Evolutionary conservation across 768 basidiomycete species (phyloP), one percentile per base, ranked within the genome.

Genomic region (Rhizopogon vinicolor): DNA sequence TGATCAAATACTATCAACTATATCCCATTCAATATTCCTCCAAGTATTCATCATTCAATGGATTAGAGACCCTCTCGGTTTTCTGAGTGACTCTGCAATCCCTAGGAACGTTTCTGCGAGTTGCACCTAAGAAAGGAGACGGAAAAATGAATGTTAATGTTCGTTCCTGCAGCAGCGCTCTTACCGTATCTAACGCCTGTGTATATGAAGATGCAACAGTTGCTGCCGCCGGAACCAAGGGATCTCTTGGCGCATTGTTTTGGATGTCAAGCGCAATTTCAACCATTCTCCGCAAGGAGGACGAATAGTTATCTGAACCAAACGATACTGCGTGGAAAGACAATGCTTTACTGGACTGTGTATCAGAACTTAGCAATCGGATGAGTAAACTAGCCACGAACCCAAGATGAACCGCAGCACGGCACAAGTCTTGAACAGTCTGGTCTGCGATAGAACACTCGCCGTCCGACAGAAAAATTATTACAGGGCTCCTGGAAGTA

Each of bases 311-410:
- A 12, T 68, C 60, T 1, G 68, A 66, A 4, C 81, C 84, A 41
- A 86, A 85, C 0, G 79, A 75, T n/a, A 86, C 78, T 0, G 83
- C 63, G 43, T 85, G 84, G 61, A 85, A 80, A 0, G 83, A 82
- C 1, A 83, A 67, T 0, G 82, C 67, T 68, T 80, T 80, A 10
- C 84, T 85, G 28, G 42, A 19, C n/a, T 42, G 22, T 2, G 22
- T 42, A 14, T 57, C 9, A 16, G 46, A 22, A 3, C 2, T 60
- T 39, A 54, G 49, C 18, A 41, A 10, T 5, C 0, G 16, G 35
- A 2, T 6, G 1, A n/a, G 25, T 4, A 14, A 5, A 18, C 5
- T n/a, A 2, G 16, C n/a, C 2, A 6, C 63, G 35, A 56, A 81
- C 81, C 83, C 81, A 5, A 72, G 75, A 19, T 69, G 66, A 18